Evolutionary conservation across 805 yeast genomes (phyloP).

Genomic region (Metschnikowia cerradonensis): DNA sequence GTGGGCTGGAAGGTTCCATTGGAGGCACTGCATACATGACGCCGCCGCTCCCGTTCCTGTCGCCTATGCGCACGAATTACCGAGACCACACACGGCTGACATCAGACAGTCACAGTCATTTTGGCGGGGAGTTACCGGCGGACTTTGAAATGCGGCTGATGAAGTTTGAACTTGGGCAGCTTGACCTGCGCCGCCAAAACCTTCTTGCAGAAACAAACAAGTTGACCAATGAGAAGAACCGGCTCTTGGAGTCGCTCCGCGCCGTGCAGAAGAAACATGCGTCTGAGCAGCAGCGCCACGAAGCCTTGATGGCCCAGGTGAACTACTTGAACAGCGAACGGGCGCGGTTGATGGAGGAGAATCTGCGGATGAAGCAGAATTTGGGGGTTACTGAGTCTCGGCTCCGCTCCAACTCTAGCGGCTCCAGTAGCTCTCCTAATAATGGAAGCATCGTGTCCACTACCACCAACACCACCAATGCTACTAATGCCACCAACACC

Average conservation of each 20-base stretch:
- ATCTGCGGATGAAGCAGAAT: background rate
- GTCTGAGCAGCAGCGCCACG: constrained; percentile 40
- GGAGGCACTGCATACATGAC: constrained; percentile 33
- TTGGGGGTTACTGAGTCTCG: background rate
- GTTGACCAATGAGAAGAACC: constrained; percentile 26
- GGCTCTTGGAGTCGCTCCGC: constrained; percentile 33
- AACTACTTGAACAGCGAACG: constrained; percentile 47
- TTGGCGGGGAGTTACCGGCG: constrained; percentile 10
- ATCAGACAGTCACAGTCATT: constrained; percentile 43
- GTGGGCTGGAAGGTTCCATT: constrained; percentile 38
- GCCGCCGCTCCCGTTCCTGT: constrained; percentile 40
- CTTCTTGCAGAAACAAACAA: constrained; percentile 24
- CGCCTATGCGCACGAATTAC: constrained; percentile 19
- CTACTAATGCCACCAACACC: too few relatives aligned
- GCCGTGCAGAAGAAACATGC: constrained; percentile 40
- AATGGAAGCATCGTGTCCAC: background rate
- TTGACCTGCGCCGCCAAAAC: constrained; percentile 25
- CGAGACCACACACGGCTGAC: constrained; percentile 38
- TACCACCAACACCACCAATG: too few relatives aligned
- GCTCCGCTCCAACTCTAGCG: background rate
- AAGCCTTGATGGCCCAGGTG: constrained; percentile 46
- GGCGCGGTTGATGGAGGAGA: constrained; percentile 33
- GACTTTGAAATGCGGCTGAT: constrained; percentile 34
- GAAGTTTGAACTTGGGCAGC: constrained; percentile 38
- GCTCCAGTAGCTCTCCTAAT: background rate